Evolutionary conservation across 768 basidiomycete species (phyloP).

Genomic region (Trametes cingulata): DNA sequence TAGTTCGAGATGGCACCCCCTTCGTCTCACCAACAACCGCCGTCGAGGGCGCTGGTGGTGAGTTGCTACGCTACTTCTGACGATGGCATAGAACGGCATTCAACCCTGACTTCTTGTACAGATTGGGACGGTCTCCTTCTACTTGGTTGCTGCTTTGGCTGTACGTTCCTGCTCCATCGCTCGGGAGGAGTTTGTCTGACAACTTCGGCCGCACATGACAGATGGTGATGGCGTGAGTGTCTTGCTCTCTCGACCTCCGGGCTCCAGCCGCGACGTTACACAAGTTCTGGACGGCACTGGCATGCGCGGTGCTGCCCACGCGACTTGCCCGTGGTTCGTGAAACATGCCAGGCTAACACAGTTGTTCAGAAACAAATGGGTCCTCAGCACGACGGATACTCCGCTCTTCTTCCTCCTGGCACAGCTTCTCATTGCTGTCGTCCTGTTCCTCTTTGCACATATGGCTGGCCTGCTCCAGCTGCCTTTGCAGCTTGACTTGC

Average conservation of each 20-base stretch:
- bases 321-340: no score
- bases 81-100: background rate
- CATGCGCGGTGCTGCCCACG: no score
- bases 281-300: no score
- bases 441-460: constrained; percentile 70
- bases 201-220: constrained; percentile 30
- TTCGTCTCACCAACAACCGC: constrained; percentile 27
- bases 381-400: constrained; percentile 67
- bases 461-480: constrained; percentile 64
- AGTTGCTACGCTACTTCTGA: constrained; percentile 20
- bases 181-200: background rate
- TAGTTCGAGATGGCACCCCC: constrained; percentile 10
- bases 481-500: constrained; percentile 62
- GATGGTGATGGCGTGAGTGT: constrained; percentile 87
- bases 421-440: constrained; percentile 78
- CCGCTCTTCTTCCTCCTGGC: constrained; percentile 87
- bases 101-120: constrained; percentile 28
- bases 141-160: constrained; percentile 84
- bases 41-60: constrained; percentile 51
- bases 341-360: constrained; percentile 5
- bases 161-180: constrained; percentile 48
- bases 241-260: constrained; percentile 20
- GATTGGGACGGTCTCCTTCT: constrained; percentile 80
- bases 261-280: no score
- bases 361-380: constrained; percentile 84